Base-by-base conservation (phyloP, 202 grass and related monocot species). In the Setaria viridis region DNA sequence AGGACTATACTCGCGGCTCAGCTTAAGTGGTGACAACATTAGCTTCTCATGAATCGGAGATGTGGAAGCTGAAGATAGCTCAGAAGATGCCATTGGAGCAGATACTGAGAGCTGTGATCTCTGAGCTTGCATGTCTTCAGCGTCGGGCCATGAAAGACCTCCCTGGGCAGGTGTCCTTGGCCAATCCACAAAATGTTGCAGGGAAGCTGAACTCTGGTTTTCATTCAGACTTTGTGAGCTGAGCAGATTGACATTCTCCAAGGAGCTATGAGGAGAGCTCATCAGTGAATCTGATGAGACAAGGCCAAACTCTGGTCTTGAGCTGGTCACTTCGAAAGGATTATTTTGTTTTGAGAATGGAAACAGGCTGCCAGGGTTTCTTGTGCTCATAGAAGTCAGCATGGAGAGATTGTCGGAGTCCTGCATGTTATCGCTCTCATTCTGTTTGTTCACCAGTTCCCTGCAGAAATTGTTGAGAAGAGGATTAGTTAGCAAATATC, bases 151-250 rank as follows among this genome's bases (percentile, higher is more conserved):
- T 56, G 92, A 80, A 32, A 91, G 69, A 50, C 86, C 72, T 78
- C 84, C 80, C 63, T 93, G 85, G 21, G 93, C 81, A 39, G 85
- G 88, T 25, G 80, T 88, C 62, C 72, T 90, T 60, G 93, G 87
- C 89, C 93, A 95, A 80, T 99, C 96, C 66, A 90, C 89, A 65
- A 96, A 94, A 66, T 97, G 92, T 21, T 87, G 93, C 75, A 94
- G 84, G 79, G 91, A 85, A 80, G 91, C 79, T 60, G 89, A 82
- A 71, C 82, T 90, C 80, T 82, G 90, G 9, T 74, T 86, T 48
- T 83, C 90, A 85, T 70, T 89, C 77, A 89, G 15, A 59, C 59
- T 76, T 43, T 92, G 80, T 25, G 83, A 79, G 4, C 69, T 39
- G 21, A 87, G 66, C 72, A 93, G 55, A 29, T 78, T 95, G 68